A percentile compares a stretch with the other conserved stretches of the same genome.
Conservation (phyloP, 1,284 basidiomycete genomes). For the Anthracocystis walkeri region DNA sequence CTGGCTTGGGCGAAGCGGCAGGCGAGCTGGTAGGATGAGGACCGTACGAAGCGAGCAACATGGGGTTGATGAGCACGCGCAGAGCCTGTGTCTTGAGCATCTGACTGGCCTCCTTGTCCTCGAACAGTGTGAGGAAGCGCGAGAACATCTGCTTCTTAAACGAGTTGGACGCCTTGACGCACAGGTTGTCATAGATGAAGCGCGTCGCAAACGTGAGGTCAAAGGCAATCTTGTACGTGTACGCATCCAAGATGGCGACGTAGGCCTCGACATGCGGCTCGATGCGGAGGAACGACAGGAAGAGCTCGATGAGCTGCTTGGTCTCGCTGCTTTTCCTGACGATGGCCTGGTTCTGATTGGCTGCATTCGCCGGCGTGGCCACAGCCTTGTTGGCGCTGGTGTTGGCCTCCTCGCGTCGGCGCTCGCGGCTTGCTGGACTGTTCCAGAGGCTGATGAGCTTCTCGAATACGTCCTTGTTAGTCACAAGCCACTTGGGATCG, state of each 20-base stretch:
- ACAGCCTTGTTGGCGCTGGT: slow-evolving; percentile 39
- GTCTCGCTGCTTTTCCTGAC: slow-evolving; percentile 72
- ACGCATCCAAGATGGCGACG: slow-evolving; percentile 87
- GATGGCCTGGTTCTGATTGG: slow-evolving; percentile 9
- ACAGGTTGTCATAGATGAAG: slow-evolving; percentile 89
- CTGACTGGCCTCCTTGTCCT: slow-evolving; percentile 77
- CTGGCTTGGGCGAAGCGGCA: slow-evolving; percentile 28
- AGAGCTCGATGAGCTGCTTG: slow-evolving; percentile 79
- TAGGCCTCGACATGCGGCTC: slow-evolving; percentile 85
- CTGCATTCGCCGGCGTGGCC: slow-evolving; percentile 18
- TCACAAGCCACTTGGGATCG: slow-evolving; percentile 78
- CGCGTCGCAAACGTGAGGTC: slow-evolving; percentile 84
- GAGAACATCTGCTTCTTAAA: slow-evolving; percentile 86
- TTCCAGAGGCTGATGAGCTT: slow-evolving; percentile 69
- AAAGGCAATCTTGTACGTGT: slow-evolving; percentile 83
- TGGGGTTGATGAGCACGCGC: slow-evolving; percentile 89
- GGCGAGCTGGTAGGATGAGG: slow-evolving; percentile 28
- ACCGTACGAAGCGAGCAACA: slow-evolving; percentile 80
- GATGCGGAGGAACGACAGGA: slow-evolving; percentile 72
- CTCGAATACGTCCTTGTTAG: slow-evolving; percentile 65
- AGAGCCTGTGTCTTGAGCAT: slow-evolving; percentile 87
- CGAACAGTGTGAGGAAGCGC: slow-evolving; percentile 87
- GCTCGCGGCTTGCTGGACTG: slow-evolving; percentile 49
- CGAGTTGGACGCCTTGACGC: slow-evolving; percentile 73
- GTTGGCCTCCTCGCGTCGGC: slow-evolving; percentile 59